A percentile compares a stretch with the other conserved stretches of the same genome.
phyloP scores from a whole-genome alignment of 1,284 basidiomycete species.

The Meira miltonrushii region DNA sequence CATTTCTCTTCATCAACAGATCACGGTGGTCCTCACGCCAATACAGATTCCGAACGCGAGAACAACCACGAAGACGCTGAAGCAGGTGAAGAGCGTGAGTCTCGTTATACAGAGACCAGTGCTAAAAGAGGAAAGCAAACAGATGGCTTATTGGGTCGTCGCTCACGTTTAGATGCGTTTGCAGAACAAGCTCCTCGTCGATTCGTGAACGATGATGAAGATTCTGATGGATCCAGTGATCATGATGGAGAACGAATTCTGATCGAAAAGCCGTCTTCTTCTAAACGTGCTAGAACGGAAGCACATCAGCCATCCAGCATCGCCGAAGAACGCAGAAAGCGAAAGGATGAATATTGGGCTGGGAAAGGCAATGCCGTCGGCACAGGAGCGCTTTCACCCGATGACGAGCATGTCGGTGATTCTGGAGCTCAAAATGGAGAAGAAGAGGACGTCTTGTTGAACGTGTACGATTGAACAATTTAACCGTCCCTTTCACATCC shows the following conservation, averaged over 20 bases:
- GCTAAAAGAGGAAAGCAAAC: neutral
- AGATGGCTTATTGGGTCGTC: neutral
- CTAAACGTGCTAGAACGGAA: neutral
- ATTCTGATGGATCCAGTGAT: neutral
- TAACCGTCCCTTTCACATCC: too few species aligned
- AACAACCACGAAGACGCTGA: neutral
- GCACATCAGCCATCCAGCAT: neutral
- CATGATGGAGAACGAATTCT: neutral
- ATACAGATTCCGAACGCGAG: neutral
- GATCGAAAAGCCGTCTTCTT: neutral
- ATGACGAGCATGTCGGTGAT: too few species aligned
- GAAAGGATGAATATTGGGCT: conserved; percentile 5
- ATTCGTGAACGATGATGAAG: conserved; percentile 4
- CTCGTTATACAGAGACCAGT: conserved; percentile 7
- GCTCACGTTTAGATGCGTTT: conserved; percentile 2
- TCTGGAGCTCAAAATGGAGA: too few species aligned
- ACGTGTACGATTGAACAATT: too few species aligned
- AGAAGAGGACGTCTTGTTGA: too few species aligned
- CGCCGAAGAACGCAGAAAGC: neutral
- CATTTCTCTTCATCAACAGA: neutral
- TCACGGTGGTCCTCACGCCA: neutral
- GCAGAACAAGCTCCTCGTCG: neutral
- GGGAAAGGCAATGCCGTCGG: conserved; percentile 6
- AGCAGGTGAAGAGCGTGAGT: conserved; percentile 9
- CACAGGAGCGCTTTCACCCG: too few species aligned